Evolutionary conservation across 805 yeast genomes (phyloP), one percentile per base, ranked within the genome.

Genomic region (Kodamaea hsintzibuensis): DNA sequence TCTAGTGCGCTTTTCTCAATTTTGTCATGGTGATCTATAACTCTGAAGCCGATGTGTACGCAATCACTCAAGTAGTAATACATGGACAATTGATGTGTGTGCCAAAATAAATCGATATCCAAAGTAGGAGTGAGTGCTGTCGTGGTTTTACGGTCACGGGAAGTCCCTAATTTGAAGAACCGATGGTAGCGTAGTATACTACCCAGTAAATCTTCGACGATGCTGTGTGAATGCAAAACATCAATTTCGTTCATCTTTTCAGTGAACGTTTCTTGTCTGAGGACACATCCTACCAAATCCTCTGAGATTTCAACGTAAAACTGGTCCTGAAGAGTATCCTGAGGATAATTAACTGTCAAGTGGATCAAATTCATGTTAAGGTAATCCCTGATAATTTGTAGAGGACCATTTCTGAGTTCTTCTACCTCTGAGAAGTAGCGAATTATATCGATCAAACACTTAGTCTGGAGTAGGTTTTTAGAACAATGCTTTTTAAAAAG

Each of bases 41-140:
- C 6, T 9, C 33, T 27, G 6, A 16, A 8, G 33, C 33, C 33
- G 8, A 27, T 7, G 33, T 9, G 33, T 6, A 27, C 8, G 9
- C 33, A 27, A 9, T 27, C 33, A 9, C n/a, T n/a, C n/a, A 27
- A 27, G 9, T 27, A 27, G 9, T 27, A 27, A 9, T 27, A 9
- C 33, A 27, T 51, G 7, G 58, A 43, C 13, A 67, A 53, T 40
- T 62, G 68, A 47, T 67, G 70, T 3, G 72, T 67, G 46, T 62
- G 68, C 72, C 72, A 66, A 3, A 66, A 44, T 40, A 67, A 54
- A 42, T 66, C 70, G 37, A 67, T 65, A 42, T 67, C 70, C 45
- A 66, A 55, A 6, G 69, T 64, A 2, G 72, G 70, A 1, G 65
- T 65, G 16, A 59, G 48, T 54, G 51, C 56, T 13, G 39, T 43